Base-by-base conservation (phyloP, 2,329 filamentous ascomycete species). In the Fusarium sp. region DNA sequence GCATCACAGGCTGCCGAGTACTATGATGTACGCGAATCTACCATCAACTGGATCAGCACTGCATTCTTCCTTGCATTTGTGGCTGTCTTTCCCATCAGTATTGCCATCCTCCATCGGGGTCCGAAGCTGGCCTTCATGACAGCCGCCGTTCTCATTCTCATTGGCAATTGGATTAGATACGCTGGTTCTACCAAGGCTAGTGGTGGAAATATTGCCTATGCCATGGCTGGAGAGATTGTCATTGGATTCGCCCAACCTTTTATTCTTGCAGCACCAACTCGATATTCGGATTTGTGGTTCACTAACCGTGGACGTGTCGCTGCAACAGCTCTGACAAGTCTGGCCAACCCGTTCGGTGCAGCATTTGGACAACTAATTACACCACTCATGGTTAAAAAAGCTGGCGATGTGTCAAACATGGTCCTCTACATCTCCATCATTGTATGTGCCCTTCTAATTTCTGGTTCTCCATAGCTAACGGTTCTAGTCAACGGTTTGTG, bases 251-350 rank as follows among this genome's bases (percentile, higher is more conserved):
- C 94, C 2, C 96, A 99, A 80, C 95, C 96, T 0, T 98, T 98
- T 81, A 94, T 97, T 18, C 89, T 98, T 15, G 91, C 93, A 11
- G 94, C 96, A 1, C 96, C 96, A 2, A 96, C 96, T 1, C 88
- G 94, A 70, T 99, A 97, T 83, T 96, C 94, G 61, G 95, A 98
- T 80, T 85, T 97, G 67, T 98, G 96, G 96, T 98, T 98, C 83
- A 95, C 94, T 4, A 91, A 93, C 77, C 85, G 87, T 16, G 96
- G 95, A 12, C 90, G 96, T 61, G 93, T 97, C 18, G 92, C 93
- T 60, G 96, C 96, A 23, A 98, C 96, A 2, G 96, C 96, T 2
- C 79, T 97, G 40, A 92, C 92, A 28, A 95, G 91, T 68, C 84
- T 98, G 65, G 94, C 96, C 8, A 98, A 98, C 81, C 96, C 96